These are phyloP conservation scores for Pseudocercospora pini-densiflorae DNA, from an alignment of 2,329 filamentous ascomycete genomes.

Conservation along the genomic window DNA sequence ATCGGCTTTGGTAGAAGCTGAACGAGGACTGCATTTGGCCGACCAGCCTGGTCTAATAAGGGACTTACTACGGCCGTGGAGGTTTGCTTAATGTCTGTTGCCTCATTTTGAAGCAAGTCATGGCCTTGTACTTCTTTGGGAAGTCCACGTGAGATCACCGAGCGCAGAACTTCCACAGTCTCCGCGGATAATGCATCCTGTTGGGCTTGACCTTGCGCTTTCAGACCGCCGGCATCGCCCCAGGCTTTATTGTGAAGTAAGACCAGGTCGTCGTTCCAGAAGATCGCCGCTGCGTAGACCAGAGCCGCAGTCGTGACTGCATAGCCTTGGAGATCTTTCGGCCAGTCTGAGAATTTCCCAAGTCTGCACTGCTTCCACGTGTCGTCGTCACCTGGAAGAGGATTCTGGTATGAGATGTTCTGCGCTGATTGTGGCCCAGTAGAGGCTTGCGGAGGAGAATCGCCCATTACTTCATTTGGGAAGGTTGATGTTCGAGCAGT, in stretches of 20 bases:
- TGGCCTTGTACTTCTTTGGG: constrained; percentile 27
- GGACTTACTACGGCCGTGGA: constrained; percentile 34
- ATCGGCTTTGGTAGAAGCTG: constrained; percentile 29
- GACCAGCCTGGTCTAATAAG: constrained; percentile 15
- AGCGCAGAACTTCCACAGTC: constrained; percentile 41
- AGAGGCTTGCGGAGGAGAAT: constrained; percentile 5
- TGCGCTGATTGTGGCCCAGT: constrained; percentile 2
- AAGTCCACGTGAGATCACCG: constrained; percentile 36
- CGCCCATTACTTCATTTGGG: constrained; percentile 22
- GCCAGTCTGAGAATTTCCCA: constrained; percentile 43
- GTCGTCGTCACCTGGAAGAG: constrained; percentile 22
- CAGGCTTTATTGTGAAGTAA: constrained; percentile 50
- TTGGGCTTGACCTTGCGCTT: constrained; percentile 40
- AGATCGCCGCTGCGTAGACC: constrained; percentile 48
- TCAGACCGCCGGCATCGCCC: constrained; percentile 41
- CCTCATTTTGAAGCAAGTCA: constrained; percentile 23
- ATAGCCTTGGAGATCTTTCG: constrained; percentile 35
- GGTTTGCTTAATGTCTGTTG: constrained; percentile 9
- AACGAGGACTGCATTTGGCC: constrained; percentile 27
- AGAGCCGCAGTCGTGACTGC: constrained; percentile 44
- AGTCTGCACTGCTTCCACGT: constrained; percentile 33
- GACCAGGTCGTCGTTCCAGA: constrained; percentile 46
- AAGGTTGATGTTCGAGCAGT: background rate
- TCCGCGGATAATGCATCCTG: constrained; percentile 40
- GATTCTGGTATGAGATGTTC: constrained; percentile 2